phyloP scores from a whole-genome alignment of 305 asterid genomes.

The Salvia sclarea region DNA sequence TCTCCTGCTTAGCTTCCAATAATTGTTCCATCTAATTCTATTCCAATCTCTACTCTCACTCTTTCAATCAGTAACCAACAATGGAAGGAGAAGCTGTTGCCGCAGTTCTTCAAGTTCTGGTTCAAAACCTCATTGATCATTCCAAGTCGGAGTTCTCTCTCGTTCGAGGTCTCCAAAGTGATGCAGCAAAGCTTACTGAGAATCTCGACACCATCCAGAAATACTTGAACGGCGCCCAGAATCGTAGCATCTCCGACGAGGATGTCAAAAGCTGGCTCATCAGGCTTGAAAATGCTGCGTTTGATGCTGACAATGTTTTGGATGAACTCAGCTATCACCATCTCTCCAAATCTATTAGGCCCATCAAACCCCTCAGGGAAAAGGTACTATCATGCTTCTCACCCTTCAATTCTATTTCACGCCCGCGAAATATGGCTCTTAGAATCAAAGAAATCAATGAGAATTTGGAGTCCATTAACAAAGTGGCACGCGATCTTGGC shows the following conservation, averaged over 20 bases:
- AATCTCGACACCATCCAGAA: too few relatives aligned
- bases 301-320: not conserved
- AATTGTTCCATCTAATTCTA: too few relatives aligned
- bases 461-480: not conserved
- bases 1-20: too few relatives aligned
- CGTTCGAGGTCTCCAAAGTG: not conserved
- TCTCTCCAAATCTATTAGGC: too few relatives aligned
- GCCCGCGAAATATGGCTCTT: not conserved
- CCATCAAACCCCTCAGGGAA: too few relatives aligned
- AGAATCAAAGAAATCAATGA: not conserved
- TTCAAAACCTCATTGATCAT: not conserved
- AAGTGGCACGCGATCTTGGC: too few relatives aligned
- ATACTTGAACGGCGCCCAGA: not conserved
- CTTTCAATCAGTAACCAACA: too few relatives aligned
- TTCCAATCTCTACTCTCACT: too few relatives aligned
- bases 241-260: not conserved
- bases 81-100: constrained; percentile 1
- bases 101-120: not conserved
- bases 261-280: not conserved
- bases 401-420: too few relatives aligned
- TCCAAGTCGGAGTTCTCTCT: not conserved
- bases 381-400: not conserved
- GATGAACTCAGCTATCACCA: too few relatives aligned
- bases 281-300: not conserved
- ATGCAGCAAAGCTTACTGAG: not conserved